A percentile compares a stretch with the other conserved stretches of the same genome.
These are phyloP conservation scores for Rutstroemia sp. DNA, from an alignment of 2,329 filamentous ascomycete genomes.

Conservation along the genomic window DNA sequence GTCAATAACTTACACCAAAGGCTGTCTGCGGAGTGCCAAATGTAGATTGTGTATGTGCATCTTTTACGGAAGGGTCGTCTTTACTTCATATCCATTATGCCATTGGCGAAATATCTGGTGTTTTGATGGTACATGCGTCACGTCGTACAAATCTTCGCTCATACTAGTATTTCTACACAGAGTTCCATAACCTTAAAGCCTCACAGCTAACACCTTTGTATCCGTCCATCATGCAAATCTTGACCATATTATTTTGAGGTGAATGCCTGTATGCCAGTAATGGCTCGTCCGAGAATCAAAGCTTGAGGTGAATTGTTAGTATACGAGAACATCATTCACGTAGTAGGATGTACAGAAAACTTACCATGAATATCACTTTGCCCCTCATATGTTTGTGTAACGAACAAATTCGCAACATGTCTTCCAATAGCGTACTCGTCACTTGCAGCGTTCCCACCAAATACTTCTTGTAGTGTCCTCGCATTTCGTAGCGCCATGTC, in stretches of 20 bases:
- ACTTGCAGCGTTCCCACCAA: constrained; percentile 96
- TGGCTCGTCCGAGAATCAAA: constrained; percentile 60
- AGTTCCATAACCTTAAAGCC: no score
- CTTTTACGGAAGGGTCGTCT: no score
- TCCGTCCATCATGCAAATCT: background rate
- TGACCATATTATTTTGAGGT: constrained; percentile 29
- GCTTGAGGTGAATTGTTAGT: constrained; percentile 39
- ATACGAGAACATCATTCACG: background rate
- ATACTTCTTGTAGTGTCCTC: constrained; percentile 81
- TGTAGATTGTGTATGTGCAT: no score
- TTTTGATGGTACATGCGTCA: no score
- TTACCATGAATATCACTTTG: constrained; percentile 85
- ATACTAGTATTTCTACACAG: no score
- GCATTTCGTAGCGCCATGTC: constrained; percentile 78
- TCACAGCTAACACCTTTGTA: background rate
- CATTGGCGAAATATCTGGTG: no score
- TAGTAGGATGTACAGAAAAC: constrained; percentile 6
- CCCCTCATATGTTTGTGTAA: constrained; percentile 96
- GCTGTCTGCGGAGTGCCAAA: no score
- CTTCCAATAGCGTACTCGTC: constrained; percentile 94
- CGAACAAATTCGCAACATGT: constrained; percentile 93
- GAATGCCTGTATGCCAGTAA: constrained; percentile 74
- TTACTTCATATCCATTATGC: no score
- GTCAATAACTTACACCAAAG: no score
- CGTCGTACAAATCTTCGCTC: no score